Conservation (phyloP, 2,329 filamentous ascomycete species). For the Calonectria pseudoturangicola region DNA sequence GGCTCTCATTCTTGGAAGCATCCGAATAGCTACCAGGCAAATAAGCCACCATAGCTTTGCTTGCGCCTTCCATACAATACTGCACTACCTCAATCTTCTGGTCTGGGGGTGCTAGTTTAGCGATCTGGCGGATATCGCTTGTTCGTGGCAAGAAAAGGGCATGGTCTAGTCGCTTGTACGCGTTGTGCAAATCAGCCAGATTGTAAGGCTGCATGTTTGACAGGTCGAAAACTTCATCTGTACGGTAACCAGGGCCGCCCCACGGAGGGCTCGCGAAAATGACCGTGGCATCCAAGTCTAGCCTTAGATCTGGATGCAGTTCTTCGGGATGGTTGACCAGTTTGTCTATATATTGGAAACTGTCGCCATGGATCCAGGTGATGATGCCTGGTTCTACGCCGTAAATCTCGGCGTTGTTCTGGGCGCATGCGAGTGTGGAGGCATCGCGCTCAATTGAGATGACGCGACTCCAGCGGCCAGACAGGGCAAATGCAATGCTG, state of each 20-base stretch:
- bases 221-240: conserved; percentile 85
- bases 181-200: conserved; percentile 75
- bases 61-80: conserved; percentile 93
- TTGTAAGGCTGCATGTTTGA: conserved; percentile 92
- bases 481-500: conserved; percentile 92
- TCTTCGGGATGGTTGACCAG: conserved; percentile 60
- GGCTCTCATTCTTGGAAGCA: conserved; percentile 31
- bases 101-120: conserved; percentile 69
- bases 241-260: conserved; percentile 74
- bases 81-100: conserved; percentile 85
- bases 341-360: conserved; percentile 82
- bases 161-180: conserved; percentile 76
- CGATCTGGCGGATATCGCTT: conserved; percentile 87
- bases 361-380: conserved; percentile 91
- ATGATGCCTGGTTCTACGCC: conserved; percentile 83
- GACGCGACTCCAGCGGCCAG: conserved; percentile 85
- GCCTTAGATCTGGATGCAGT: conserved; percentile 62
- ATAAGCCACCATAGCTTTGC: conserved; percentile 85
- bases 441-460: conserved; percentile 92
- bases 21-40: conserved; percentile 63
- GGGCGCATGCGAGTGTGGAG: conserved; percentile 88
- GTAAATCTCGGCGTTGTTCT: conserved; percentile 92
- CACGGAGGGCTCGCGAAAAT: conserved; percentile 77
- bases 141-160: conserved; percentile 91
- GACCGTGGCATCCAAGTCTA: conserved; percentile 65